Conservation (phyloP, 306 rosid genomes). For the Casuarina equisetifolia region DNA sequence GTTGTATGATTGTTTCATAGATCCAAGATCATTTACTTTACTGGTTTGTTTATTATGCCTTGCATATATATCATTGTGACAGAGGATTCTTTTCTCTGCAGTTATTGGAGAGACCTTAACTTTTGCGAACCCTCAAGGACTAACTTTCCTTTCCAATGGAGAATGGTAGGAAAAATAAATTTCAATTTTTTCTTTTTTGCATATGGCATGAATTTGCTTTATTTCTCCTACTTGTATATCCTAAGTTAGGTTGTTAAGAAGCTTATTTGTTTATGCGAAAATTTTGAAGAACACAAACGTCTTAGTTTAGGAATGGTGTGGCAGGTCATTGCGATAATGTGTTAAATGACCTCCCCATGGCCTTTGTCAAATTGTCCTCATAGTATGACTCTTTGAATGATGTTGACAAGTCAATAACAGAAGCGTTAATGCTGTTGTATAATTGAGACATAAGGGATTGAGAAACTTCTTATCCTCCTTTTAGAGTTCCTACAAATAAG, state of each 20-base stretch:
- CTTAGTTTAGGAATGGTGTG: not conserved
- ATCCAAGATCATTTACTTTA: not conserved
- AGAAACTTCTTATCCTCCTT: not conserved
- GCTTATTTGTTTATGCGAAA: not conserved
- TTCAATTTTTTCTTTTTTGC: conserved; percentile 2
- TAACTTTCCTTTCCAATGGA: conserved; percentile 75
- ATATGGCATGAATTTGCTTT: not conserved
- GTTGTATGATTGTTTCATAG: not conserved
- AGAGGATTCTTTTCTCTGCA: conserved; percentile 39
- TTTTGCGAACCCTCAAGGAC: conserved; percentile 57
- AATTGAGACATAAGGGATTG: not conserved
- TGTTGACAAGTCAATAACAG: not conserved
- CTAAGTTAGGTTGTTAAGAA: not conserved
- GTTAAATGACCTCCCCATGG: not conserved
- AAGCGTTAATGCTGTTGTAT: not conserved
- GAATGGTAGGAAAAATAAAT: conserved; percentile 64
- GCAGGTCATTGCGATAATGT: not conserved
- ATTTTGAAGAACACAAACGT: not conserved
- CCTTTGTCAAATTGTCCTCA: not conserved
- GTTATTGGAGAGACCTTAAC: conserved; percentile 90
- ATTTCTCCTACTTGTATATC: not conserved
- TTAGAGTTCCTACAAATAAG: not conserved
- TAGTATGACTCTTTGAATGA: not conserved
- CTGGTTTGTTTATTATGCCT: conserved; percentile 3
- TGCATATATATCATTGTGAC: conserved; percentile 23